phyloP scores from a whole-genome alignment of 495 filamentous ascomycete species.

The Xylaria curta region DNA sequence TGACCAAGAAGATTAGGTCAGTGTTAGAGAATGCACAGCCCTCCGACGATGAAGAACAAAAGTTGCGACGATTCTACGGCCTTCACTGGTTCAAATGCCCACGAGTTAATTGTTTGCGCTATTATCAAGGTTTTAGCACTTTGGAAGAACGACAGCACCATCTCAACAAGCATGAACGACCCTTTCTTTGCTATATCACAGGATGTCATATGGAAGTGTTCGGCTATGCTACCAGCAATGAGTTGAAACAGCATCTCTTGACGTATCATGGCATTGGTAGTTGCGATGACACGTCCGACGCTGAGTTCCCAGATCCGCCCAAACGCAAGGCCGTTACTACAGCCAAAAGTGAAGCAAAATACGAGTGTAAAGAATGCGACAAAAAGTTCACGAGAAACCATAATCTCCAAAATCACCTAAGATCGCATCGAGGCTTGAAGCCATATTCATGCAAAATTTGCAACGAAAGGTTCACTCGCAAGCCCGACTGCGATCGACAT shows the following conservation, averaged over 20 bases:
- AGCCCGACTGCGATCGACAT: conserved; percentile 53
- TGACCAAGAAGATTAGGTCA: conserved; percentile 38
- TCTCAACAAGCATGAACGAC: conserved; percentile 45
- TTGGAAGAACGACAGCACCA: conserved; percentile 39
- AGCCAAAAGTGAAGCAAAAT: conserved; percentile 27
- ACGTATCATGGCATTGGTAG: conserved; percentile 29
- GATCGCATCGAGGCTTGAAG: conserved; percentile 52
- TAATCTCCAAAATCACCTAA: conserved; percentile 54
- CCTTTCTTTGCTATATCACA: conserved; percentile 44
- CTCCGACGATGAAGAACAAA: conserved; percentile 14
- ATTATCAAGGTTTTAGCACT: conserved; percentile 48
- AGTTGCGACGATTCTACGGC: conserved; percentile 42
- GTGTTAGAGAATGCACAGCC: conserved; percentile 16
- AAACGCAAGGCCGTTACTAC: conserved; percentile 2
- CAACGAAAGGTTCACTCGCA: conserved; percentile 43
- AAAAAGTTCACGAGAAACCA: conserved; percentile 57
- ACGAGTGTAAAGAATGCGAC: conserved; percentile 50
- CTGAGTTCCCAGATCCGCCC: conserved; percentile 28
- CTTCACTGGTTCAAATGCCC: conserved; percentile 48
- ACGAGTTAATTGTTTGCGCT: conserved; percentile 47
- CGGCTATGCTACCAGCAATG: conserved; percentile 43
- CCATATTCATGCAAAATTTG: conserved; percentile 48
- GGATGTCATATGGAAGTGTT: conserved; percentile 42
- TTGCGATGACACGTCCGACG: conserved; percentile 6
- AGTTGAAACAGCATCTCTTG: conserved; percentile 46